Evolutionary conservation across 2,329 filamentous ascomycete species (phyloP).

Genomic region (Fusarium tupiense): DNA sequence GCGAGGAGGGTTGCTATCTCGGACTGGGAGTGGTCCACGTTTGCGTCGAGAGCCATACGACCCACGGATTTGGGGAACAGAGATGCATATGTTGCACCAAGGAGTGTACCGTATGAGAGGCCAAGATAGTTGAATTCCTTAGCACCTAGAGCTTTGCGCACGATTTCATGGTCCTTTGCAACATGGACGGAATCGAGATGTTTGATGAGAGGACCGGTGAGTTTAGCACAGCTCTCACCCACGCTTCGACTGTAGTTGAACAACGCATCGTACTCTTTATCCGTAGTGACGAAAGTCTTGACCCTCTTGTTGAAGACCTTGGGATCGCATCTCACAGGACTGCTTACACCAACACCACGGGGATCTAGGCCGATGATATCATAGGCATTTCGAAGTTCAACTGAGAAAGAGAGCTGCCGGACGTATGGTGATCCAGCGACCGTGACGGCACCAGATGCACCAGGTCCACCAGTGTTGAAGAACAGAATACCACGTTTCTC

Average conservation of each 20-base stretch:
- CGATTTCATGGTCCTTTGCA: conserved; percentile 38
- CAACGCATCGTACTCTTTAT: conserved; percentile 15
- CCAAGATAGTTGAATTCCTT: conserved; percentile 48
- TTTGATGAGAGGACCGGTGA: conserved; percentile 37
- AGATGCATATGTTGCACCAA: conserved; percentile 48
- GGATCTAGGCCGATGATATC: conserved; percentile 57
- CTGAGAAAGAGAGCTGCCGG: conserved; percentile 15
- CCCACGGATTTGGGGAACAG: conserved; percentile 43
- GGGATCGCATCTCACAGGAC: conserved; percentile 52
- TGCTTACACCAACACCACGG: conserved; percentile 54
- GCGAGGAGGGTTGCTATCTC: conserved; percentile 23
- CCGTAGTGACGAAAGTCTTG: conserved; percentile 12
- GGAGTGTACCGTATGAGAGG: conserved; percentile 49
- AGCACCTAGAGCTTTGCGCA: conserved; percentile 34
- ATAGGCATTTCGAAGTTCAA: conserved; percentile 42
- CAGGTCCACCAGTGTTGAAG: conserved; percentile 40
- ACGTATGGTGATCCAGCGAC: conserved; percentile 22
- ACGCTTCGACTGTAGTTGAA: conserved; percentile 25
- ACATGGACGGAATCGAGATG: conserved; percentile 39
- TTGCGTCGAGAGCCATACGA: conserved; percentile 43
- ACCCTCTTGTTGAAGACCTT: conserved; percentile 36
- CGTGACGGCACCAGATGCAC: conserved; percentile 7
- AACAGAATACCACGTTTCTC: conserved; percentile 27
- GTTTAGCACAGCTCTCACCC: conserved; percentile 35
- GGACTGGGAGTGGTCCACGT: conserved; percentile 40